Conservation (phyloP, 192 early-diverging fungal species). For the Linnemannia elongata region DNA sequence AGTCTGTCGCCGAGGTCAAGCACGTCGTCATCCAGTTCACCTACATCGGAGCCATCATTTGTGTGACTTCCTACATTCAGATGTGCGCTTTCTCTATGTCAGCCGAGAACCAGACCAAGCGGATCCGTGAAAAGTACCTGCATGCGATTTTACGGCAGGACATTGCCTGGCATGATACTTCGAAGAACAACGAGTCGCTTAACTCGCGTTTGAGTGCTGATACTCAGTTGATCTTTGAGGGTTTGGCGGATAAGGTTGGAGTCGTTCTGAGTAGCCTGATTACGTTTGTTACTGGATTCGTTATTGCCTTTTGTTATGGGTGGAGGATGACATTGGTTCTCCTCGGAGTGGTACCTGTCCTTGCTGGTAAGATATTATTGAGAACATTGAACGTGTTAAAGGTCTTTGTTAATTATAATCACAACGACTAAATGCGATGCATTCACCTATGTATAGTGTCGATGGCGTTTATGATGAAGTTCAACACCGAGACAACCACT, state of each 20-base stretch:
- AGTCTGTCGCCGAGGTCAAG: not conserved
- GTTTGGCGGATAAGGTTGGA: constrained; percentile 85
- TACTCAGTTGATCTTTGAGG: constrained; percentile 90
- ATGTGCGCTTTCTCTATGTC: constrained; percentile 71
- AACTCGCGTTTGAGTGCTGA: constrained; percentile 88
- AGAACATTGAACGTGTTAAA: not conserved
- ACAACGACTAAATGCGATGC: not conserved
- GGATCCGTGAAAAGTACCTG: constrained; percentile 82
- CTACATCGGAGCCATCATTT: constrained; percentile 66
- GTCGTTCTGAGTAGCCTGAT: constrained; percentile 72
- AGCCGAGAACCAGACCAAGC: constrained; percentile 62
- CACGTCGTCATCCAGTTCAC: constrained; percentile 27
- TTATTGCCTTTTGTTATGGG: constrained; percentile 70
- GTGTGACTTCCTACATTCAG: constrained; percentile 68
- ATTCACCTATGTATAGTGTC: not conserved
- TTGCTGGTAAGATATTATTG: constrained; percentile 37
- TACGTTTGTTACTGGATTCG: constrained; percentile 81
- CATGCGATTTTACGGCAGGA: constrained; percentile 85
- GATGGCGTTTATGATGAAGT: constrained; percentile 39
- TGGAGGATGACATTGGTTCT: constrained; percentile 75
- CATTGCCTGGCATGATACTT: constrained; percentile 88
- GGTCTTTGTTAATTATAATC: not conserved
- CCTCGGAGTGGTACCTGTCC: constrained; percentile 74
- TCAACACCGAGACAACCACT: constrained; percentile 26
- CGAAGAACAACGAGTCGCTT: constrained; percentile 56